A percentile compares a stretch with the other conserved stretches of the same genome.
Evolutionary conservation across 2,329 filamentous ascomycete genomes (phyloP).

Genomic region (Boeremia lycopersici): DNA sequence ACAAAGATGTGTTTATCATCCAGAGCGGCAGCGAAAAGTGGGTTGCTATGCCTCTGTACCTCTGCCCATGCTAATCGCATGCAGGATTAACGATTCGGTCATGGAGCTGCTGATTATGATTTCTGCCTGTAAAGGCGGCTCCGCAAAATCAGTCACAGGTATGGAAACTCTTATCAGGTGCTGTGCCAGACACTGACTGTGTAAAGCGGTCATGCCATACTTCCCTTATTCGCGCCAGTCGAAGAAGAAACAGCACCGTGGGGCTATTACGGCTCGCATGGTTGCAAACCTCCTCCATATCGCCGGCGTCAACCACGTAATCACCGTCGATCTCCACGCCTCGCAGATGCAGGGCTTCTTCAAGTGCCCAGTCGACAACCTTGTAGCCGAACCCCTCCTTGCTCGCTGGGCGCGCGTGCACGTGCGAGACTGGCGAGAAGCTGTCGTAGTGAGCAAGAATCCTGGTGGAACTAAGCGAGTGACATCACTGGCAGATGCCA

Average conservation of each 20-base stretch:
- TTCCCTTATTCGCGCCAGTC: slow-evolving; percentile 99
- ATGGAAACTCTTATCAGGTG: slow-evolving; percentile 42
- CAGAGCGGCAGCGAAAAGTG: slow-evolving; percentile 89
- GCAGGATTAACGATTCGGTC: slow-evolving; percentile 91
- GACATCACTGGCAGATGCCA: slow-evolving; percentile 89
- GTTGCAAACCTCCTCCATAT: slow-evolving; percentile 92
- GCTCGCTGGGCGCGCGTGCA: slow-evolving; percentile 94
- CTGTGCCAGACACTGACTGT: slow-evolving; percentile 19
- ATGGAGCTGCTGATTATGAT: slow-evolving; percentile 99
- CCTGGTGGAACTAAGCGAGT: slow-evolving; percentile 96
- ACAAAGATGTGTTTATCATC: slow-evolving; percentile 98
- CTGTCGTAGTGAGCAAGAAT: slow-evolving; percentile 97
- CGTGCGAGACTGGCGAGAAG: slow-evolving; percentile 84
- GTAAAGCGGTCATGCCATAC: slow-evolving; percentile 81
- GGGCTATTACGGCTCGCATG: slow-evolving; percentile 96
- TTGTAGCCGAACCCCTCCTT: slow-evolving; percentile 93
- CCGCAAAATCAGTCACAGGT: slow-evolving; percentile 96
- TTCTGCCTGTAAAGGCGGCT: slow-evolving; percentile 96
- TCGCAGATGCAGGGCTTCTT: slow-evolving; percentile 99
- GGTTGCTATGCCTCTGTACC: slow-evolving; percentile 22
- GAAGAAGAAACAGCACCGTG: slow-evolving; percentile 97
- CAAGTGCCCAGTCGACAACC: slow-evolving; percentile 94
- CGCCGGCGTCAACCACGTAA: slow-evolving; percentile 94
- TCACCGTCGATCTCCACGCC: slow-evolving; percentile 92
- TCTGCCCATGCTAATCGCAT: slow-evolving; percentile 32